phyloP scores from a whole-genome alignment of 257 asterid species.

The Oldenlandia corymbosa region DNA sequence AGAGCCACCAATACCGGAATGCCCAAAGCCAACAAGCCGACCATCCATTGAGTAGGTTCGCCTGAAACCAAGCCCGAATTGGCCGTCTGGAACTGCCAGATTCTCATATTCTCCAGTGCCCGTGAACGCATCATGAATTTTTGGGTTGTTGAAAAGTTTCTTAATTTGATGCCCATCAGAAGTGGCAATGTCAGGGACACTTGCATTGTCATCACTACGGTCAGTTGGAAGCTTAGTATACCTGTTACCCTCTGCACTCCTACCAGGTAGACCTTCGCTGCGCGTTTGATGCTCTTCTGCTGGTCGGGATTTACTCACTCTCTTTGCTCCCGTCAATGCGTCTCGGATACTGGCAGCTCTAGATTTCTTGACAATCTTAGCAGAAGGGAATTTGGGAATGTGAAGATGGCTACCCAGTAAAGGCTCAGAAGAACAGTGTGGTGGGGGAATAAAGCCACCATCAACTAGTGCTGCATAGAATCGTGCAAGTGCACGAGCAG shows the following conservation, averaged over 20 bases:
- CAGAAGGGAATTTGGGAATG: conserved; percentile 56
- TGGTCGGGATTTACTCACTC: conserved; percentile 12
- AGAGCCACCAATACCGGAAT: conserved; percentile 96
- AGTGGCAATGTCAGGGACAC: conserved; percentile 6
- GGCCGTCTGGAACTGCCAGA: conserved; percentile 49
- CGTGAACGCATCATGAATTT: conserved; percentile 68
- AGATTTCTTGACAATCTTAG: conserved; percentile 37
- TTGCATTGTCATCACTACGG: conserved; percentile 11
- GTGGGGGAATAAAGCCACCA: conserved; percentile 58
- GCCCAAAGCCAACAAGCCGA: conserved; percentile 76
- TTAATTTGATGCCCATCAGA: conserved; percentile 1
- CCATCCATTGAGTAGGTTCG: conserved; percentile 58
- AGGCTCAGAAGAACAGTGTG: conserved; percentile 58
- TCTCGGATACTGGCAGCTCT: conserved; percentile 17
- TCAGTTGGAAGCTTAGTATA: conserved; percentile 50
- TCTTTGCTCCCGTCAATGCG: conserved; percentile 3
- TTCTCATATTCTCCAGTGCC: conserved; percentile 70
- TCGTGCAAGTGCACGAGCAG: conserved; percentile 97
- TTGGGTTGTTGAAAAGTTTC: conserved; percentile 51
- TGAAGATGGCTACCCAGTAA: conserved; percentile 72
- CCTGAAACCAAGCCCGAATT: conserved; percentile 86
- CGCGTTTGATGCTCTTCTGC: conserved; percentile 15
- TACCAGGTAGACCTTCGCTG: conserved; percentile 5
- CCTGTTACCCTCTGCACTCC: conserved; percentile 16
- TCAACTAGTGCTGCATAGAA: conserved; percentile 91